phyloP scores from a whole-genome alignment of 2,329 filamentous ascomycete species.

The Aspergillus versicolor region DNA sequence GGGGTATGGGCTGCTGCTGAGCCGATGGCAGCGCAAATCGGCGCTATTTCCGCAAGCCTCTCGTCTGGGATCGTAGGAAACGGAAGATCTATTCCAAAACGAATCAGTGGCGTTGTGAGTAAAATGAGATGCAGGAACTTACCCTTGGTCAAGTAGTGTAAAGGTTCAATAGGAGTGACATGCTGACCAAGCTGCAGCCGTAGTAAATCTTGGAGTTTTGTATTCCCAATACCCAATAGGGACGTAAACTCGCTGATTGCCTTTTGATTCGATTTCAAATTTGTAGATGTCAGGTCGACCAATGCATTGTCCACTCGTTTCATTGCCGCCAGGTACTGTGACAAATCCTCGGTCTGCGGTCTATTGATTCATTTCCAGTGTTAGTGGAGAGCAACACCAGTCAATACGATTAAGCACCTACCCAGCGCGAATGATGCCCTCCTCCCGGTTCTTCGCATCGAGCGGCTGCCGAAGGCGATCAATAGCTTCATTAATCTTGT shows the following conservation, averaged over 20 bases:
- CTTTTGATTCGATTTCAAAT: conserved; percentile 86
- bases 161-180: conserved; percentile 76
- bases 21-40: conserved; percentile 76
- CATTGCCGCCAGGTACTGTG: conserved; percentile 83
- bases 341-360: conserved; percentile 78
- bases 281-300: conserved; percentile 80
- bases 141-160: conserved; percentile 91
- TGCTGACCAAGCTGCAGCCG: conserved; percentile 76
- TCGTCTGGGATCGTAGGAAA: conserved; percentile 81
- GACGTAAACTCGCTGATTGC: conserved; percentile 77
- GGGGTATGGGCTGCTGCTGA: conserved; percentile 57
- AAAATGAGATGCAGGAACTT: neutral
- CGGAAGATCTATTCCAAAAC: conserved; percentile 51
- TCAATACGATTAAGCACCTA: conserved; percentile 31
- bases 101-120: conserved; percentile 32
- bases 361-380: conserved; percentile 32
- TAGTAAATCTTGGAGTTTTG: conserved; percentile 81
- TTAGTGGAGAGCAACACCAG: neutral
- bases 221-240: conserved; percentile 74
- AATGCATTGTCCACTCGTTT: conserved; percentile 87
- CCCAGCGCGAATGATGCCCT: conserved; percentile 84
- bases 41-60: conserved; percentile 69
- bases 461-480: conserved; percentile 86
- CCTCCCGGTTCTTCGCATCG: conserved; percentile 87
- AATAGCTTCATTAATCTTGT: conserved; percentile 80